A percentile compares a stretch with the other conserved stretches of the same genome.
Evolutionary conservation across 768 basidiomycete species (phyloP).

Genomic region (Pulveroboletus ravenelii): DNA sequence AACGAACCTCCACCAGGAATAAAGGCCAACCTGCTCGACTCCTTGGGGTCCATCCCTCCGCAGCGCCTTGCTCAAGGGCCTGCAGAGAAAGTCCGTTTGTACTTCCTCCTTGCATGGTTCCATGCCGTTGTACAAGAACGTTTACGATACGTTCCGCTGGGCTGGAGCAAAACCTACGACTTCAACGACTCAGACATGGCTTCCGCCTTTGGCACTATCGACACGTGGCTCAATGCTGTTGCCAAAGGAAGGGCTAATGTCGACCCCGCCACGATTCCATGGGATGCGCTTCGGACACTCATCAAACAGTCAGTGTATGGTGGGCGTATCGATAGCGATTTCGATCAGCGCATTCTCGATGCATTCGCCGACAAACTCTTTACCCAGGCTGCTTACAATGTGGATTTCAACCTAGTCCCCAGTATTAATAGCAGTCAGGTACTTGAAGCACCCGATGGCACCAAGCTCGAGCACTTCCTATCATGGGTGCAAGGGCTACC

Average conservation of each 20-base stretch:
- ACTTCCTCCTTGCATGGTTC: slow-evolving; percentile 98
- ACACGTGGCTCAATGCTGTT: slow-evolving; percentile 76
- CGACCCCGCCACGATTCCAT: slow-evolving; percentile 87
- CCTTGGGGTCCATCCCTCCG: slow-evolving; percentile 67
- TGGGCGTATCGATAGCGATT: slow-evolving; percentile 90
- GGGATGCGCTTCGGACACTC: slow-evolving; percentile 89
- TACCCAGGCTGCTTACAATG: slow-evolving; percentile 83
- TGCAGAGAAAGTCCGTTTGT: slow-evolving; percentile 85
- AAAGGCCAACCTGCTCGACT: slow-evolving; percentile 93
- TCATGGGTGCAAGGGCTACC: slow-evolving; percentile 86
- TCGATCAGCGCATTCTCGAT: slow-evolving; percentile 89
- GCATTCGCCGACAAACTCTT: slow-evolving; percentile 91
- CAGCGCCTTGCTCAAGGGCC: slow-evolving; percentile 79
- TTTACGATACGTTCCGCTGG: slow-evolving; percentile 89
- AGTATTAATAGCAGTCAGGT: slow-evolving; percentile 50
- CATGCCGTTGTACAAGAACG: slow-evolving; percentile 97
- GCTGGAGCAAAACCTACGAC: slow-evolving; percentile 96
- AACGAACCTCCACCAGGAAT: slow-evolving; percentile 97
- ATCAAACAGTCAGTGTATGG: slow-evolving; percentile 97
- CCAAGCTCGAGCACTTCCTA: slow-evolving; percentile 86
- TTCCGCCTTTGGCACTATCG: slow-evolving; percentile 88
- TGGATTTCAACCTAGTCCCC: slow-evolving; percentile 86
- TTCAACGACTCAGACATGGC: slow-evolving; percentile 99
- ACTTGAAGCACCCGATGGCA: slow-evolving; percentile 82
- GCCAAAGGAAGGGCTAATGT: slow-evolving; percentile 90